Evolutionary conservation across 495 filamentous ascomycete genomes (phyloP), one percentile per base, ranked within the genome.

Genomic region (Letharia lupina): DNA sequence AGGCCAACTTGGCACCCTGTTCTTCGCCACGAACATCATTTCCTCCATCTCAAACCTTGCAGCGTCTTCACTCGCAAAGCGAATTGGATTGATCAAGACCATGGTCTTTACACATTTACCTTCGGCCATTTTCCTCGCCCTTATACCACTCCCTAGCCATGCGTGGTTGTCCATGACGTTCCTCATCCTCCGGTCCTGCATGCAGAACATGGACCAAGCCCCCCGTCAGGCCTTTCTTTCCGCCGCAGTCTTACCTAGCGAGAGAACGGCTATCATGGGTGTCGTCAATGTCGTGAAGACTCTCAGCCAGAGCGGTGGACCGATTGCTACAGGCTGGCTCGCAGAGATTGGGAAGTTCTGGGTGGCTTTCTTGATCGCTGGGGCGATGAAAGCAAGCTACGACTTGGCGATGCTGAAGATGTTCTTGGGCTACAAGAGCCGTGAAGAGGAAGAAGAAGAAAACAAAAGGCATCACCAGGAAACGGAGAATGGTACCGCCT

Each of bases 41-140:
- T 76, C 87, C 3, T 85, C 89, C 0, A 73, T 84, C 4, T 88
- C 87, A 7, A 90, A 86, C 70, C 78, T 93, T 4, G 83, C 92
- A 44, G 86, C 89, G 4, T 86, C 89, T 0, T 88, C 90, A 2
- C 82, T 96, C 65, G 83, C 91, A 6, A 86, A 87, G 64, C 81
- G 86, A 48, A 86, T 95, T 54, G 92, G 92, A 1, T 83, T 92
- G 42, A 82, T 96, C 70, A 88, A 87, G 73, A 91, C 90, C 11
- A 96, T 96, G 90, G 89, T 93, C 40, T 91, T 91, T 70, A 91
- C 90, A 3, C 90, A 94, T 70, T 81, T 90, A 11, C 91, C 91
- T 1, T 91, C 88, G 2, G 83, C 89, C 11, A 77, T 91, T 57
- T 87, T 88, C 65, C 83, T 94, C 2, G 77, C 86, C 15, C 70